Percentiles rank a stretch among this genome's conserved stretches.
phyloP scores from a whole-genome alignment of 352 stramenopile species.

The Globisporangium emineosum region DNA sequence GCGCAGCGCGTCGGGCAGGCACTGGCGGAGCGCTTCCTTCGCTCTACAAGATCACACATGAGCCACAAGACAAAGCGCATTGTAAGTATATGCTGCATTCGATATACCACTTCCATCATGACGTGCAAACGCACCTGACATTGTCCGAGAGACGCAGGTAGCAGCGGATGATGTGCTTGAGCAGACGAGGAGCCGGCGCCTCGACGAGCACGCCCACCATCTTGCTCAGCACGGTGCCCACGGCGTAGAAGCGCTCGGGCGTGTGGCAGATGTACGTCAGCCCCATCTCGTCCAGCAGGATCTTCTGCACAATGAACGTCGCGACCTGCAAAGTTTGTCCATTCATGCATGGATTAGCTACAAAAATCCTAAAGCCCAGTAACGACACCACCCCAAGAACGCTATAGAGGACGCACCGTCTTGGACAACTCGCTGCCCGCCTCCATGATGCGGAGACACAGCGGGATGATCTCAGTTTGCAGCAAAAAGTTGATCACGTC shows the following conservation, averaged over 20 bases:
- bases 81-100: neutral
- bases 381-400: neutral
- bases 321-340: conserved; percentile 64
- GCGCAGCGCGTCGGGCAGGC: conserved; percentile 90
- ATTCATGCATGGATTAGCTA: neutral
- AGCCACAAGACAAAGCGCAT: neutral
- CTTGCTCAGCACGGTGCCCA: conserved; percentile 93
- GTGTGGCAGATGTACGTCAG: conserved; percentile 99
- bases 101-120: no score
- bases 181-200: conserved; percentile 90
- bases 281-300: conserved; percentile 97
- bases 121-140: conserved; percentile 27
- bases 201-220: conserved; percentile 96
- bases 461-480: conserved; percentile 99
- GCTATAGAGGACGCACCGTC: conserved; percentile 60
- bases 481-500: conserved; percentile 99
- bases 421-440: conserved; percentile 97
- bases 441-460: conserved; percentile 99
- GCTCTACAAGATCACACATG: conserved; percentile 56
- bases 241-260: conserved; percentile 90
- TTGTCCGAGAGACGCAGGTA: conserved; percentile 95
- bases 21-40: conserved; percentile 96
- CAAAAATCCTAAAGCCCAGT: neutral
- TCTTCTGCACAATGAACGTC: conserved; percentile 99
- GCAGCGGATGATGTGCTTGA: conserved; percentile 99